These are phyloP conservation scores for Cladosporium velox DNA, from an alignment of 2,329 filamentous ascomycete genomes.

Conservation along the genomic window DNA sequence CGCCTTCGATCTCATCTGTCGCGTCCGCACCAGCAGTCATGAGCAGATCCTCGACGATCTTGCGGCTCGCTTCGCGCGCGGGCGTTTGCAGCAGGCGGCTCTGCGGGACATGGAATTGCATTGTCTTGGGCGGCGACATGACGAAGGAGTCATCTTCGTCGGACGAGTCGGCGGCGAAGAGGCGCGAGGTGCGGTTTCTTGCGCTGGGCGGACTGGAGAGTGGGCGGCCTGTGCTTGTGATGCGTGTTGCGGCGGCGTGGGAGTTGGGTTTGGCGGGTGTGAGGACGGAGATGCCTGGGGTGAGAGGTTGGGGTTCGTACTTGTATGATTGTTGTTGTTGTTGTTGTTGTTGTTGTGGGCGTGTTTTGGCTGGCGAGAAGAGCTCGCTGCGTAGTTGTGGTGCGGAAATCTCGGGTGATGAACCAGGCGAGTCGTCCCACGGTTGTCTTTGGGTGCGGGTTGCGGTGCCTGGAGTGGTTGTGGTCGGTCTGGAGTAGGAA, in stretches of 20 bases:
- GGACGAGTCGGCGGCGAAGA: conserved; percentile 25
- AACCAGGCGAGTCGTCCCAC: conserved; percentile 51
- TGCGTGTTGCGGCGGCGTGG: conserved; percentile 26
- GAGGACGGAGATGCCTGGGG: conserved; percentile 79
- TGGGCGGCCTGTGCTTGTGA: conserved; percentile 38
- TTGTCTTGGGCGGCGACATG: conserved; percentile 86
- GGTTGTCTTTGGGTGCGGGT: conserved; percentile 36
- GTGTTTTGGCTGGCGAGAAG: conserved; percentile 53
- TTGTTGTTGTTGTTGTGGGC: background rate
- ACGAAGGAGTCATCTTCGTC: conserved; percentile 57
- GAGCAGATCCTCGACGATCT: conserved; percentile 79
- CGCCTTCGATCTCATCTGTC: conserved; percentile 49
- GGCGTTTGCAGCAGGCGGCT: conserved; percentile 79
- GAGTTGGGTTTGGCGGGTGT: conserved; percentile 58
- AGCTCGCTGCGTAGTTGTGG: conserved; percentile 83
- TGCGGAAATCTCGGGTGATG: conserved; percentile 69
- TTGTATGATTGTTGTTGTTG: background rate
- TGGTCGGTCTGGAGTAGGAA: conserved; percentile 22
- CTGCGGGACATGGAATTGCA: conserved; percentile 79
- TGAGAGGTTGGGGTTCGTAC: conserved; percentile 55
- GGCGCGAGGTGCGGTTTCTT: conserved; percentile 4
- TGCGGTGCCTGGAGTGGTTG: conserved; percentile 37
- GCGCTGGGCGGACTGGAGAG: conserved; percentile 35
- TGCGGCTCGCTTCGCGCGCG: conserved; percentile 76
- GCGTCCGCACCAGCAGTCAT: conserved; percentile 68